Evolutionary conservation across 345 rosid genomes (phyloP).

Genomic region (Ceriops zippeliana): DNA sequence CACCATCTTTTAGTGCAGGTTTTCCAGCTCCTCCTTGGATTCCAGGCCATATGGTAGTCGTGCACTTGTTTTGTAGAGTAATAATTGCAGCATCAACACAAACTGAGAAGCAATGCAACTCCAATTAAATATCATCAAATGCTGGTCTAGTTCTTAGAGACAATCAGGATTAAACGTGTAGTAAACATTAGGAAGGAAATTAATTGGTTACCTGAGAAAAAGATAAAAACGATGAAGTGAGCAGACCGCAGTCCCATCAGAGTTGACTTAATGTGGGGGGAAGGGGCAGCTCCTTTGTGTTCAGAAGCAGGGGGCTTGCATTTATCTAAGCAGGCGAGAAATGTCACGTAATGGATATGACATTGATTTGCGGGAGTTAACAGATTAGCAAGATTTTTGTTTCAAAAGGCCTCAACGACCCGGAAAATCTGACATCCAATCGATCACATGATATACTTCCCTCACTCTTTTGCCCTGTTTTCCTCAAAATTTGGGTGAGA

Average conservation of each 20-base stretch:
- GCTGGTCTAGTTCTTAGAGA: too few species aligned
- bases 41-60: constrained; percentile 43
- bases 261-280: not conserved
- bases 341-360: not conserved
- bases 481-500: too few species aligned
- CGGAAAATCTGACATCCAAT: too few species aligned
- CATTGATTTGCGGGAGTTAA: not conserved
- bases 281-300: not conserved
- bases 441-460: too few species aligned
- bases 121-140: not conserved
- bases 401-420: not conserved
- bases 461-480: too few species aligned
- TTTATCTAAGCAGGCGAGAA: too few species aligned
- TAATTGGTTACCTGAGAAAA: not conserved
- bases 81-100: constrained; percentile 14
- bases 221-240: not conserved
- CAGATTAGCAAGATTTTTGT: not conserved
- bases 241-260: not conserved
- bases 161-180: not conserved
- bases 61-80: constrained; percentile 37
- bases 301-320: not conserved
- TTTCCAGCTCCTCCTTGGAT: constrained; percentile 38
- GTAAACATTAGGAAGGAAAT: not conserved
- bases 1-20: constrained; percentile 30
- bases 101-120: not conserved